Base-by-base conservation (phyloP, 345 rosid genomes). In the Lepidium aucheri region DNA sequence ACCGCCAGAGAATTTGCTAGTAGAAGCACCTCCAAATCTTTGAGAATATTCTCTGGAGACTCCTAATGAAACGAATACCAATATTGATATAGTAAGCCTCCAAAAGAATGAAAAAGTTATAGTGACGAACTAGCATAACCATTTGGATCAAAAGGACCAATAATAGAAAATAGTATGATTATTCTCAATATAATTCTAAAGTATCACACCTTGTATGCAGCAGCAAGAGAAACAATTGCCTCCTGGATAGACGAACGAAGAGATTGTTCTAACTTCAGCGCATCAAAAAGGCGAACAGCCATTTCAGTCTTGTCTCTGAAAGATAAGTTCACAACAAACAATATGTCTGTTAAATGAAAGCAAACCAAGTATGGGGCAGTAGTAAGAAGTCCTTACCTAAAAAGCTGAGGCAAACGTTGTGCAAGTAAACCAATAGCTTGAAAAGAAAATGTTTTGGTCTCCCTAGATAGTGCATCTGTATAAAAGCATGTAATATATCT, bases 341-440 rank as follows among this genome's bases (percentile, higher is more conserved):
- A 47, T 39, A 24, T 63, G 8, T 64, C 26, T 18, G 54, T 42
- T 53, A 51, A 61, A 70, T 52, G 68, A 46, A 36, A 20, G 67
- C 14, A 34, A 44, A 77, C 69, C 55, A 68, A 59, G 43, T n/a
- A 61, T 22, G 63, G 53, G 61, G 33, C 9, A 72, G 43, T 36
- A 63, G 63, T 36, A 41, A 53, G n/a, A 43, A 52, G n/a, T 41
- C 67, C 63, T 61, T 59, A 88, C 98, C 98, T 86, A 81, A 93
- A 90, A 67, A 87, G 94, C 63, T 93, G 87, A 58, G 98, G 98
- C 53, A 84, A 78, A 11, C 98, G 91, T 69, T 87, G 90, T 24
- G 91, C 91, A 74, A 93, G 83, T 73, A 93, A 79, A 64, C 98
- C 98, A 54, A 93, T 85, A 65, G 97, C 88, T 85, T 93, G 97